Evolutionary conservation across 352 stramenopile genomes (phyloP), one percentile per base, ranked within the genome.

Genomic region (Globisporangium nodosum): DNA sequence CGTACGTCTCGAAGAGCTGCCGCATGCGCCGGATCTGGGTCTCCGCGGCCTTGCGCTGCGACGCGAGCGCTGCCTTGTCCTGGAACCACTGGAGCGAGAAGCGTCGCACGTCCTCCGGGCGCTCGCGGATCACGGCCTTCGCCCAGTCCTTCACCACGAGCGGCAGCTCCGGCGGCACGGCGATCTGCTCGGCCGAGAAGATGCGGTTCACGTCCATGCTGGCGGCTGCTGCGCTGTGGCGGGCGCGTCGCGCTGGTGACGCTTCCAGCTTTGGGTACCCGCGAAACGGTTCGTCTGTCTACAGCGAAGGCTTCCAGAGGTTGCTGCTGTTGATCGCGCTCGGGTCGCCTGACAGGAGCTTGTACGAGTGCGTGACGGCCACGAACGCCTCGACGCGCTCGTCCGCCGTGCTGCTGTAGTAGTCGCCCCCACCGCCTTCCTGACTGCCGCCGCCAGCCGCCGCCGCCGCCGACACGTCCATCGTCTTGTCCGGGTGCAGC

Each of bases 181-280:
- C 85, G 62, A 97, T 97, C 64, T 97, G 90, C 70, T 97, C 89
- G 9, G 89, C 89, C 48, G 76, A 92, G 63, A 97, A 97, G 50
- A 97, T 97, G 52, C 89, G 83, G 62, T 96, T 96, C 68, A 94
- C 85, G 59, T 97, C 88, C 89, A 97, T 97, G 39, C 24, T 39
- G 45, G 6, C 33, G 5, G 33, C 6, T 37, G 33, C 33, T 37
- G 6, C 12, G 20, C 27, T 27, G 24, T 27, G 24, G 24, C 24
- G 24, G 24, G 24, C 24, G 24, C 24, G 24, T 9, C n/a, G 3
- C 35, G 11, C 16, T 6, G 11, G 46, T 58, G 20, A 16, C 24
- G 6, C 21, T 37, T 18, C 15, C 37, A 12, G 20, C 11, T 39
- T 20, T 43, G 18, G 11, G n/a, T 35, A 27, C 24, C 24, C 1